phyloP scores from a whole-genome alignment of 345 rosid species.

The Citrus unshiu region DNA sequence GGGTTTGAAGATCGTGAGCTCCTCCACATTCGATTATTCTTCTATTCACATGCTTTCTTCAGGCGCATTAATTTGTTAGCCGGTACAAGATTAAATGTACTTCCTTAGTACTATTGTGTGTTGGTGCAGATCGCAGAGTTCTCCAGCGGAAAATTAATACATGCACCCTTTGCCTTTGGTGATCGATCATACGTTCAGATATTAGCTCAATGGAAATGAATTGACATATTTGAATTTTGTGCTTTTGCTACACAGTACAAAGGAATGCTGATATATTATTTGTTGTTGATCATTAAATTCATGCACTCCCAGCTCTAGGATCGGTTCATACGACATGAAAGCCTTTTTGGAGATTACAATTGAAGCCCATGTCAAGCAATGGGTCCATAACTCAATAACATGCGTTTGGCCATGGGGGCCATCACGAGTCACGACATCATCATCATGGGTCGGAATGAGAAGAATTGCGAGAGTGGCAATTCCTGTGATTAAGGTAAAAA shows the following conservation, averaged over 20 bases:
- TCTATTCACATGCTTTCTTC: not conserved
- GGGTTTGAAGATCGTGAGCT: not conserved
- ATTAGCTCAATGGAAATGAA: no score
- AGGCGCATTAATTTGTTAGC: not conserved
- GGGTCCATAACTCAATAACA: not conserved
- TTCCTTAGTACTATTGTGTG: not conserved
- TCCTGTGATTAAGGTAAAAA: not conserved
- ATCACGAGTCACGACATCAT: not conserved
- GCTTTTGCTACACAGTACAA: no score
- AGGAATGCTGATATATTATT: no score
- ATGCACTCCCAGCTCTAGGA: not conserved
- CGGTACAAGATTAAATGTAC: not conserved
- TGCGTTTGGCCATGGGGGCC: not conserved
- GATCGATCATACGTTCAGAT: not conserved
- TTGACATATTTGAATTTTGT: not conserved
- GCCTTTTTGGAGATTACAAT: not conserved
- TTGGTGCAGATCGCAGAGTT: not conserved
- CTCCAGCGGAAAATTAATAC: not conserved
- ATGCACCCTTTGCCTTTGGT: no score
- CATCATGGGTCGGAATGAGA: not conserved
- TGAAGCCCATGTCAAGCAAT: not conserved
- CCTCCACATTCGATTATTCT: not conserved
- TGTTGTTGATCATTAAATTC: not conserved
- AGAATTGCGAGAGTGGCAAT: not conserved
- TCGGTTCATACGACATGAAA: no score